Evolutionary conservation across 257 asterid genomes (phyloP), one percentile per base, ranked within the genome.

Genomic region (Verbascum thapsus): DNA sequence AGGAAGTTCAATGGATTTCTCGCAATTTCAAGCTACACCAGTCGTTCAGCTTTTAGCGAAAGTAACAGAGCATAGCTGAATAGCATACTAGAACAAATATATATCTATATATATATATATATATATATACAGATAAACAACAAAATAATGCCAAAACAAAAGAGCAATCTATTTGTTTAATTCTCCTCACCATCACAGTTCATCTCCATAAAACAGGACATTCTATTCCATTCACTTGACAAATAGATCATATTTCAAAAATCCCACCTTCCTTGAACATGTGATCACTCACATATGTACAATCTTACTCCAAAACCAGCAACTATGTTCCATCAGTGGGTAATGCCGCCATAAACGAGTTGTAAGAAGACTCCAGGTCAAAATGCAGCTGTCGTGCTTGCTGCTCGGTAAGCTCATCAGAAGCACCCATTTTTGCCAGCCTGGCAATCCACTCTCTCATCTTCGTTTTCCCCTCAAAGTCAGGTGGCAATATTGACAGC

Each of bases 341-440:
- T 41, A 94, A 70, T 10, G 87, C 95, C 0, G 98, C 98, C 96
- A 94, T 85, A 72, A 94, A 94, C 1, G 95, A 90, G 83, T 94
- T 94, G 84, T 87, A 94, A 11, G 99, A 84, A 0, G 95, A 83
- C 61, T 90, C 99, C 68, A 94, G 78, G 59, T 90, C 98, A 34
- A 90, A 94, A 80, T 83, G 95, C 40, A 94, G 95, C 75, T 94
- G 99, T n/a, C 99, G 81, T 13, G 96, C 85, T 72, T 91, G 98
- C 88, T 91, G 98, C 78, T 88, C 95, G 2, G 96, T 91, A 58
- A 91, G 80, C 79, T 91, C 96, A 78, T 88, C 95, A 5, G 98
- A 85, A 38, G 95, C 96, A 6, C 95, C 95, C 99, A 94, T 90
- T 66, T 85, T 94, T 1, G 96, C 64, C 53, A 94, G 78, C 81